Conservation (phyloP, 1,139 yeast genomes). For the Yamadazyma membranifaciens region DNA sequence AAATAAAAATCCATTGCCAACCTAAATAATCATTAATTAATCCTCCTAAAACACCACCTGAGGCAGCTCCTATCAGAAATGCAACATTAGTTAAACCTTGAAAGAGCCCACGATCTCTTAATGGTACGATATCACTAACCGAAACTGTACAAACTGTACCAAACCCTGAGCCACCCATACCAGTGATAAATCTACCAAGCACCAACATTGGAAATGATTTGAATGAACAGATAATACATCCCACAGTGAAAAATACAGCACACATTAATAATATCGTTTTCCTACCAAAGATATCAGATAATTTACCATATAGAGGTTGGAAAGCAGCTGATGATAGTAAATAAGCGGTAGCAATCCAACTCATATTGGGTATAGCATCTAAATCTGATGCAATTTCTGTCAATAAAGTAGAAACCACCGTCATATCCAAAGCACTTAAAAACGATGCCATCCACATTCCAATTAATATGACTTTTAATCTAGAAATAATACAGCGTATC, state of each 20-base stretch:
- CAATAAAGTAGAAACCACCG: slow-evolving; percentile 46
- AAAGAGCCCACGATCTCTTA: slow-evolving; percentile 51
- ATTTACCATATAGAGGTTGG: slow-evolving; percentile 78
- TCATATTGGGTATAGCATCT: slow-evolving; percentile 36
- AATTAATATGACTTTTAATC: too few relatives aligned
- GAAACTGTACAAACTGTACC: slow-evolving; percentile 51
- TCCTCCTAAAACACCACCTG: slow-evolving; percentile 64
- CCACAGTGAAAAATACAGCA: slow-evolving; percentile 34
- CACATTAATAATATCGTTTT: slow-evolving; percentile 41
- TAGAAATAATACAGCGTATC: too few relatives aligned
- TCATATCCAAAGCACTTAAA: slow-evolving; percentile 44
- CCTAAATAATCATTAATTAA: slow-evolving; percentile 67
- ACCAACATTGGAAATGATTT: slow-evolving; percentile 48
- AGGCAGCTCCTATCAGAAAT: slow-evolving; percentile 51
- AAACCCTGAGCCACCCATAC: slow-evolving; percentile 59
- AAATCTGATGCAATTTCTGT: slow-evolving; percentile 45
- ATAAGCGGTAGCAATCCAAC: slow-evolving; percentile 49
- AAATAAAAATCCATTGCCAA: slow-evolving; percentile 65
- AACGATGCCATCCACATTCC: too few relatives aligned
- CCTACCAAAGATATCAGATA: slow-evolving; percentile 85
- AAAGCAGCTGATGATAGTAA: slow-evolving; percentile 45
- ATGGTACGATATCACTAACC: slow-evolving; percentile 51
- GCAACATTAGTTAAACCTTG: slow-evolving; percentile 54
- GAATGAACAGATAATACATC: slow-evolving; percentile 42
- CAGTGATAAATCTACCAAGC: slow-evolving; percentile 54